Evolutionary conservation across 2,329 filamentous ascomycete genomes (phyloP), one percentile per base, ranked within the genome.

Genomic region (Gyromitra esculenta): DNA sequence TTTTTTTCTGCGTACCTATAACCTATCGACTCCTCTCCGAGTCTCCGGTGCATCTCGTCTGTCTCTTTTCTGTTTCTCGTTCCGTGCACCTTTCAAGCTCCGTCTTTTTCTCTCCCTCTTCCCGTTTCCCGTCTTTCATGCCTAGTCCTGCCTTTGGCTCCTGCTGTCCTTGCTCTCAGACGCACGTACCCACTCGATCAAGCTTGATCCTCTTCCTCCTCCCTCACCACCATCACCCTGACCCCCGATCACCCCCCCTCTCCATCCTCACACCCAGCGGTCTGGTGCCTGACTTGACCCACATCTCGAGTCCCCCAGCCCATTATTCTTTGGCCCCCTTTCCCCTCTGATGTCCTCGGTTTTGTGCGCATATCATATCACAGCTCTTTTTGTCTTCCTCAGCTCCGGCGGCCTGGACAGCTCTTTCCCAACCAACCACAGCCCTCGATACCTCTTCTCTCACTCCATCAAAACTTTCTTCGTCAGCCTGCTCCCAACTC

Each of bases 111-210:
- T 73, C 73, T 56, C 67, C 68, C 62, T 68, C 70, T 75, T 74
- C 64, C 70, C 75, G 71, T 77, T 75, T 77, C 75, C 75, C 75
- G 75, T 77, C 75, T 66, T 77, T 77, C 75, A 77, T 77, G 75
- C 75, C 75, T 74, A 74, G 75, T 68, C 48, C 50, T 77, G 70
- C 75, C 75, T 77, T 65, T 75, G 70, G 57, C 71, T 76, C 64
- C 69, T 76, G 63, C 43, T 73, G 62, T 66, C 76, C 62, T 76
- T 78, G 74, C 69, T 76, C 72, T 66, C 56, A 72, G 67, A 78
- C 62, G 76, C 76, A 78, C 68, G 73, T 73, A 78, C 73, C 76
- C 76, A 78, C 65, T 77, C 75, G 69, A 76, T 59, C 68, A 76
- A 76, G 71, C 71, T 69, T 74, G 71, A 70, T 75, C 75, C 59